These are phyloP conservation scores for Sugiyamaella sp. DNA, from an alignment of 1,139 yeast species.

Conservation along the genomic window DNA sequence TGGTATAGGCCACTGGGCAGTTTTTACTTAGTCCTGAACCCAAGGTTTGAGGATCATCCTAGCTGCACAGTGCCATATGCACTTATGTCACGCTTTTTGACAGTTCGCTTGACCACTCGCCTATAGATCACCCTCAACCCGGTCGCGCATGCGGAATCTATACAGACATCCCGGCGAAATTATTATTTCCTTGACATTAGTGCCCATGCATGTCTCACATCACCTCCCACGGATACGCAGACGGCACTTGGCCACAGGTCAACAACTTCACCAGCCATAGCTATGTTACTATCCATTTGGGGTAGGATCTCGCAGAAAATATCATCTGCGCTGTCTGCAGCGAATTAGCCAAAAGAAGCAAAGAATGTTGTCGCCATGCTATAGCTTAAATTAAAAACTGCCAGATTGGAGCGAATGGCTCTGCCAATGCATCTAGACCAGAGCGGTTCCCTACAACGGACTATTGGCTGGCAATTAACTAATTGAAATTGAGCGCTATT, in stretches of 20 bases:
- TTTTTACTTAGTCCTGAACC: background rate
- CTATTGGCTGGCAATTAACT: background rate
- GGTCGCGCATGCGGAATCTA: no score
- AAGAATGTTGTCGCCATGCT: background rate
- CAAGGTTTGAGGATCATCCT: background rate
- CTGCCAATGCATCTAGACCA: background rate
- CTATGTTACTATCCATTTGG: no score
- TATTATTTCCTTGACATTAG: background rate
- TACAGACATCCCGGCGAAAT: slow-evolving; percentile 1
- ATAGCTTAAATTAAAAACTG: slow-evolving; percentile 7
- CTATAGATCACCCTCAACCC: background rate
- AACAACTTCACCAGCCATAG: no score
- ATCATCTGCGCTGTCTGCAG: no score
- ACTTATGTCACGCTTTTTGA: background rate
- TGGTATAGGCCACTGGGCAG: background rate
- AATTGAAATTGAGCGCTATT: background rate
- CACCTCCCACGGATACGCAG: no score
- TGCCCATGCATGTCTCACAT: background rate
- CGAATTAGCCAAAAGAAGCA: background rate
- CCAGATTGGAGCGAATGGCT: background rate
- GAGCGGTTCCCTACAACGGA: background rate
- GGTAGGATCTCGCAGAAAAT: no score
- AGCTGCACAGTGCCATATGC: background rate
- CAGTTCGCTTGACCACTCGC: background rate
- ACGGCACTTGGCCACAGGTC: background rate